Evolutionary conservation across 805 yeast genomes (phyloP).

Genomic region (Yamadazyma phyllophila): DNA sequence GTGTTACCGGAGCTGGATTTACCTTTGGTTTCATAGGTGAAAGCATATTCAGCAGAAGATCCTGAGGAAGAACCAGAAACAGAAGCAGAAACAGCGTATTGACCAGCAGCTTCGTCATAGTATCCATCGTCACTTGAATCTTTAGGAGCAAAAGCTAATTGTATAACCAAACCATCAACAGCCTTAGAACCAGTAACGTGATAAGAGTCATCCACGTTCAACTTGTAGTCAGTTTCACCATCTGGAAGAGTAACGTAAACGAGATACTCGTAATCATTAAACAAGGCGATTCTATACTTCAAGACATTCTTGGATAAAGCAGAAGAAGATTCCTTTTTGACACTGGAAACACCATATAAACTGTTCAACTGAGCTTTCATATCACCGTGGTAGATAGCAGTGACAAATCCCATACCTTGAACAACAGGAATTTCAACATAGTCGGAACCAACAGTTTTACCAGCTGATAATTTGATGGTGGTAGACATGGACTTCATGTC

Average conservation of each 20-base stretch:
- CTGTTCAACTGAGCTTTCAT: slow-evolving; percentile 46
- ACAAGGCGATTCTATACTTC: slow-evolving; percentile 55
- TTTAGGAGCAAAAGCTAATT: slow-evolving; percentile 34
- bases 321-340: slow-evolving; percentile 24
- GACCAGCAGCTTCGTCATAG: slow-evolving; percentile 70
- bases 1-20: slow-evolving; percentile 45
- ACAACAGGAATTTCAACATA: slow-evolving; percentile 58
- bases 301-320: slow-evolving; percentile 38
- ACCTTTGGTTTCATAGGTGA: slow-evolving; percentile 51
- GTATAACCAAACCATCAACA: slow-evolving; percentile 45
- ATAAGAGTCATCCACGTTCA: slow-evolving; percentile 30
- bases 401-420: slow-evolving; percentile 82
- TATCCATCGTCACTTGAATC: slow-evolving; percentile 31
- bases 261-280: slow-evolving; percentile 63
- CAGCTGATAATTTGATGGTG: slow-evolving; percentile 39
- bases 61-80: slow-evolving; percentile 50
- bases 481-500: slow-evolving; percentile 53
- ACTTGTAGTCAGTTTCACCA: slow-evolving; percentile 28
- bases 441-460: slow-evolving; percentile 29
- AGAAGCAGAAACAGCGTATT: slow-evolving; percentile 51
- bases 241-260: slow-evolving; percentile 54
- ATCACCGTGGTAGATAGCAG: slow-evolving; percentile 54
- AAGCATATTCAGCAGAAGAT: slow-evolving; percentile 44
- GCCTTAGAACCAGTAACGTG: slow-evolving; percentile 44
- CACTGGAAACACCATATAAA: slow-evolving; percentile 21